Percentiles rank a stretch among this genome's conserved stretches.
These are phyloP conservation scores for Heterobasidion occidentale DNA, from an alignment of 1,284 basidiomycete species.

Conservation along the genomic window DNA sequence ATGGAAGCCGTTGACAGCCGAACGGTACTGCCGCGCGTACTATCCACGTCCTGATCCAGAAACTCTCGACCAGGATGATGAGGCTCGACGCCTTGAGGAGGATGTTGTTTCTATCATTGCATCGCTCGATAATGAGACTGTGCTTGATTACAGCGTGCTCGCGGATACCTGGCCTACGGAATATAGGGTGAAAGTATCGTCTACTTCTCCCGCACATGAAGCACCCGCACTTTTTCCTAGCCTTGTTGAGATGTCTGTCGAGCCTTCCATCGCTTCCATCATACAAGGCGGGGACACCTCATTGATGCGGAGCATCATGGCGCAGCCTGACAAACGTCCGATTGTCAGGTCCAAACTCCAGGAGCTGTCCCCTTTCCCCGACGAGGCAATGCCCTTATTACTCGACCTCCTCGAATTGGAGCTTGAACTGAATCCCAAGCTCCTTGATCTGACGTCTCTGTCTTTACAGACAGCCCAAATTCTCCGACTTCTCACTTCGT, in stretches of 20 bases:
- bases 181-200: neutral
- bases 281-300: conserved; percentile 15
- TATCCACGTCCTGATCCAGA: conserved; percentile 11
- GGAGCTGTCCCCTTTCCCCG: conserved; percentile 16
- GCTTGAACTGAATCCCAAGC: neutral
- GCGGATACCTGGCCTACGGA: neutral
- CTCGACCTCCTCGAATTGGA: conserved; percentile 8
- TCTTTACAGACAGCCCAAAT: conserved; percentile 15
- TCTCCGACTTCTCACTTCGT: conserved; percentile 9
- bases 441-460: conserved; percentile 18
- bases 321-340: conserved; percentile 17
- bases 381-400: conserved; percentile 16
- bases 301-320: conserved; percentile 18
- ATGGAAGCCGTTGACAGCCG: conserved; percentile 17
- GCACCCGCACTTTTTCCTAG: neutral
- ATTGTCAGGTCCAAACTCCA: conserved; percentile 14
- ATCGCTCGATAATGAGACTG: neutral
- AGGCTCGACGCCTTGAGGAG: conserved; percentile 1
- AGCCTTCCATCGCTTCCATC: conserved; percentile 17
- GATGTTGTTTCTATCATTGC: neutral
- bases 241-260: conserved; percentile 20
- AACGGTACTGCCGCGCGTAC: conserved; percentile 22
- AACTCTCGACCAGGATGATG: neutral
- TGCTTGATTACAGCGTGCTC: neutral
- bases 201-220: neutral